Base-by-base conservation (phyloP, 1,139 yeast species). In the Taphrina betulina region DNA sequence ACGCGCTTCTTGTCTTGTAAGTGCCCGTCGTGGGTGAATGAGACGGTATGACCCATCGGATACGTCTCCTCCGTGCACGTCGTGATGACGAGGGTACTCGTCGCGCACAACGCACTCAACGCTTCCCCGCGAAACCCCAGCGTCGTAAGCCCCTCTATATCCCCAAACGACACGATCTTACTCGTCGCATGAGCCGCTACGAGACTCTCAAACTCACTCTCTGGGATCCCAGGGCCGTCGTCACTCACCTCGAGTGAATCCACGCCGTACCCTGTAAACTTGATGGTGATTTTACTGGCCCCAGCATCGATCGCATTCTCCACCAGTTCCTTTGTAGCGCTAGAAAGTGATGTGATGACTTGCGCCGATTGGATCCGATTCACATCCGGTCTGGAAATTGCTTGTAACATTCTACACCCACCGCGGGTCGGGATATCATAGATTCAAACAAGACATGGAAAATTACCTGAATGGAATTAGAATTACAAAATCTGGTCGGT, bases 71-170 rank as follows among this genome's bases (percentile, higher is more conserved):
- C 67, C 0, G 81, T 74, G 10, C 85, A 77, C 0, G 96, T 88
- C 1, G 70, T 71, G 0, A 89, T 73, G 8, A 68, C 67, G 20
- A 76, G 61, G 3, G 80, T 69, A 3, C 78, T 72, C n/a, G 85
- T 71, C 1, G 82, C 75, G 65, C 90, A 83, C 14, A 87, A 66
- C 0, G 95, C 83, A 63, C 85, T 81, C 64, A 87, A 71, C 0
- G 95, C 95, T 68, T 87, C 95, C 22, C 95, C 95, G 67, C 95
- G 75, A 64, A 87, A 87, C 0, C 95, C 95, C 38, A 83, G 71
- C 0, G 92, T 82, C 2, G 65, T 63, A 4, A 84, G 78, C 2
- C 66, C 64, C 5, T 72, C 71, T 26, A 85, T 70, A 62, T 82
- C 88, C 20, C 79, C 80, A 66, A 83, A 84, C 1, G 68, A 64